A percentile compares a stretch with the other conserved stretches of the same genome.
These are phyloP conservation scores for Colletotrichum gloeosporioides DNA, from an alignment of 2,329 filamentous ascomycete genomes.

Conservation along the genomic window DNA sequence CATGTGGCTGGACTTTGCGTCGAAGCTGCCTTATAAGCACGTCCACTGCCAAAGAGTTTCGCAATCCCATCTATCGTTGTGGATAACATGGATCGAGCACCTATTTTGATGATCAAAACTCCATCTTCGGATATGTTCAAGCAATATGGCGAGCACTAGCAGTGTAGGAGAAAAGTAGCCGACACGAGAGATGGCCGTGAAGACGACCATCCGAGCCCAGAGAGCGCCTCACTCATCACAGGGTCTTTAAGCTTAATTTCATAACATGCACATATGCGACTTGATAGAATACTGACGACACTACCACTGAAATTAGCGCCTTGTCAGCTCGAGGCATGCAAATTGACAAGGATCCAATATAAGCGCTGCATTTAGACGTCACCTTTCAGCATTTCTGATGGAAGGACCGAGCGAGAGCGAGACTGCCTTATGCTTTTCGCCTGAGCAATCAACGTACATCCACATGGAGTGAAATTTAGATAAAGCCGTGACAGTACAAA, in stretches of 20 bases:
- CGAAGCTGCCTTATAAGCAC: no score
- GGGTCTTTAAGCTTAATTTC: neutral
- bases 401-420: neutral
- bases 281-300: neutral
- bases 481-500: neutral
- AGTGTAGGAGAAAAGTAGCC: neutral
- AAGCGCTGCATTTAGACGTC: no score
- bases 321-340: neutral
- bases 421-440: neutral
- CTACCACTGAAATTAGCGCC: neutral
- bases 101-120: neutral
- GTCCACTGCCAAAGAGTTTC: no score
- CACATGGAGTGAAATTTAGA: neutral
- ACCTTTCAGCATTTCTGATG: neutral
- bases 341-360: neutral
- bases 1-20: no score
- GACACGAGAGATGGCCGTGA: neutral
- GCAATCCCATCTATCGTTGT: no score
- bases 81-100: neutral
- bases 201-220: neutral
- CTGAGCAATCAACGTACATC: neutral
- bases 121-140: neutral
- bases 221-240: neutral
- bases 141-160: rapidly evolving
- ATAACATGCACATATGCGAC: neutral